Conservation (phyloP, 345 rosid genomes). For the Raphanus raphanistrum region DNA sequence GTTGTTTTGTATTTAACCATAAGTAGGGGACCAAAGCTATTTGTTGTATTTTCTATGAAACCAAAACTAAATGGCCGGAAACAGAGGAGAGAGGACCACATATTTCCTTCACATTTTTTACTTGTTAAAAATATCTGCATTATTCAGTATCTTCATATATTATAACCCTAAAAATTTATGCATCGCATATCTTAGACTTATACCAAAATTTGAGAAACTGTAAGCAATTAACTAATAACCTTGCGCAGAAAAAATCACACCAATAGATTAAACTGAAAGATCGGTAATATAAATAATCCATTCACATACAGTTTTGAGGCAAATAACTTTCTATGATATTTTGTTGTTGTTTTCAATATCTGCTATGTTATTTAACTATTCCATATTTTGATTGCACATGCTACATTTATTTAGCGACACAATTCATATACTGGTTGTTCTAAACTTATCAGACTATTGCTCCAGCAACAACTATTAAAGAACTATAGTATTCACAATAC, state of each 20-base stretch:
- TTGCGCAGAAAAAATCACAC: background rate
- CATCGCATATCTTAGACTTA: conserved; percentile 37
- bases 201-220: conserved; percentile 4
- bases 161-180: background rate
- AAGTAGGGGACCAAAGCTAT: conserved; percentile 38
- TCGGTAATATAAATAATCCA: background rate
- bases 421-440: background rate
- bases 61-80: conserved; percentile 18
- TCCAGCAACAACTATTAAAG: background rate
- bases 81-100: conserved; percentile 31
- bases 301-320: background rate
- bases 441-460: background rate
- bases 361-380: background rate
- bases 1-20: conserved; percentile 6
- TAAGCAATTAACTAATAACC: background rate
- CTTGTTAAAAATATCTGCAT: conserved; percentile 2
- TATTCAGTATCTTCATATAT: conserved; percentile 11
- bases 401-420: background rate
- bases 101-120: background rate
- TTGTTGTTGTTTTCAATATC: background rate
- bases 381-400: background rate
- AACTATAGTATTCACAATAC: background rate
- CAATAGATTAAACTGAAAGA: background rate
- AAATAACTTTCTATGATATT: background rate
- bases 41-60: conserved; percentile 30